phyloP scores from a whole-genome alignment of 306 rosid genomes.

The Cicer cuneatum region DNA sequence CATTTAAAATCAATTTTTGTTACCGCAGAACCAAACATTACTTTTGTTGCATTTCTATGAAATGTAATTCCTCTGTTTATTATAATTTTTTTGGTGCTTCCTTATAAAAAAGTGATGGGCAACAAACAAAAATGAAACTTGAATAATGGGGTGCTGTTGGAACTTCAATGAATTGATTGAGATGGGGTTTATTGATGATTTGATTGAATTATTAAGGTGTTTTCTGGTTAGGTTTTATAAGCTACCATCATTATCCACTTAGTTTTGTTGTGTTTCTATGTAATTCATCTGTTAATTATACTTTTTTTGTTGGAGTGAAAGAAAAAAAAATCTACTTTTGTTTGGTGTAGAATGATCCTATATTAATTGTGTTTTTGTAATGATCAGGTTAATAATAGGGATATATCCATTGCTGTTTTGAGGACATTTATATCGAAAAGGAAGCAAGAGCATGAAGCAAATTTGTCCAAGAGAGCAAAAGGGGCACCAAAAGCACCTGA shows the following conservation, averaged over 20 bases:
- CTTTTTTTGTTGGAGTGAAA: neutral
- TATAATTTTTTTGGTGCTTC: no score
- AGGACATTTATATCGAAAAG: constrained; percentile 73
- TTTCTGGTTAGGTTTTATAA: neutral
- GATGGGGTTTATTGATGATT: constrained; percentile 22
- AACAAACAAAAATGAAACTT: neutral
- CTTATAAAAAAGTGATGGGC: no score
- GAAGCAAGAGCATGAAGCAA: constrained; percentile 73
- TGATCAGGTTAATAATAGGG: constrained; percentile 92
- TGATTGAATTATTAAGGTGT: constrained; percentile 15
- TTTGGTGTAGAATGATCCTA: constrained; percentile 14
- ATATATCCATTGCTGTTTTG: constrained; percentile 91
- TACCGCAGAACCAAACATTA: no score
- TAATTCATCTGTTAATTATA: neutral
- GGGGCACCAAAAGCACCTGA: constrained; percentile 50
- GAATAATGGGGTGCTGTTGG: constrained; percentile 10
- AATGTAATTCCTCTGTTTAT: no score
- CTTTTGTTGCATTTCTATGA: no score
- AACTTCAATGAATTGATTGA: neutral
- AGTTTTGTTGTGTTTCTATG: neutral
- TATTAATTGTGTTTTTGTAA: constrained; percentile 37
- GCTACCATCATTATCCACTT: neutral
- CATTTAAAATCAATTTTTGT: no score
- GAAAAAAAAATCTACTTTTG: neutral
- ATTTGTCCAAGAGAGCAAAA: constrained; percentile 62